phyloP scores from a whole-genome alignment of 768 basidiomycete species.

The Tubosaeta sp. region DNA sequence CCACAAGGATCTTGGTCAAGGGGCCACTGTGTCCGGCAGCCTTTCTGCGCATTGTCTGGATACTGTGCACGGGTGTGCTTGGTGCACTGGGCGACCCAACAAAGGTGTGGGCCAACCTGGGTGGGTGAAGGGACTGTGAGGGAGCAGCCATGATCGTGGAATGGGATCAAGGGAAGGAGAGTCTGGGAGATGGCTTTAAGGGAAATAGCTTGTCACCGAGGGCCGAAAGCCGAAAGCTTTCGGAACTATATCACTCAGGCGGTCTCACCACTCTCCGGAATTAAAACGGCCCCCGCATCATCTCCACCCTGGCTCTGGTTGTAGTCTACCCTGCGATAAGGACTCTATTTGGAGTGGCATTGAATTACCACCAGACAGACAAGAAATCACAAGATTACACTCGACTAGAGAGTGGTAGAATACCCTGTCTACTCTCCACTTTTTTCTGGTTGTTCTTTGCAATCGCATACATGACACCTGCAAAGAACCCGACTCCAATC shows the following conservation, averaged over 20 bases:
- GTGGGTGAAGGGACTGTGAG: slow-evolving; percentile 55
- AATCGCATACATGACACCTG: slow-evolving; percentile 87
- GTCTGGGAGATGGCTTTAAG: slow-evolving; percentile 6
- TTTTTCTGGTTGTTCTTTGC: slow-evolving; percentile 94
- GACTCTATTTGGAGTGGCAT: not conserved
- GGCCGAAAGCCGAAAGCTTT: not conserved
- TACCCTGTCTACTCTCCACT: slow-evolving; percentile 55
- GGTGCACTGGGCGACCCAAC: slow-evolving; percentile 71
- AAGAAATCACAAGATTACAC: slow-evolving; percentile 29
- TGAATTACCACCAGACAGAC: not conserved
- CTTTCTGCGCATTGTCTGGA: slow-evolving; percentile 88
- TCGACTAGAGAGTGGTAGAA: slow-evolving; percentile 63
- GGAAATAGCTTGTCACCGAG: not conserved
- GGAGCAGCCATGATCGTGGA: slow-evolving; percentile 25
- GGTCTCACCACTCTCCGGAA: slow-evolving; percentile 17
- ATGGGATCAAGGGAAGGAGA: slow-evolving; percentile 7
- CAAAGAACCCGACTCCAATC: slow-evolving; percentile 83
- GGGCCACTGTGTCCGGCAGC: slow-evolving; percentile 88
- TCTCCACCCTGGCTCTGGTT: slow-evolving; percentile 2
- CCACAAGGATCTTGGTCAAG: slow-evolving; percentile 87
- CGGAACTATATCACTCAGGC: not conserved
- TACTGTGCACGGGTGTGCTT: slow-evolving; percentile 84
- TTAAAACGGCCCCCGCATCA: slow-evolving; percentile 33
- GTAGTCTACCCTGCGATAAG: no score
- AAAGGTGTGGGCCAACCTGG: slow-evolving; percentile 70